Base-by-base conservation (phyloP, 1,284 basidiomycete genomes). In the Apiotrichum porosum region DNA sequence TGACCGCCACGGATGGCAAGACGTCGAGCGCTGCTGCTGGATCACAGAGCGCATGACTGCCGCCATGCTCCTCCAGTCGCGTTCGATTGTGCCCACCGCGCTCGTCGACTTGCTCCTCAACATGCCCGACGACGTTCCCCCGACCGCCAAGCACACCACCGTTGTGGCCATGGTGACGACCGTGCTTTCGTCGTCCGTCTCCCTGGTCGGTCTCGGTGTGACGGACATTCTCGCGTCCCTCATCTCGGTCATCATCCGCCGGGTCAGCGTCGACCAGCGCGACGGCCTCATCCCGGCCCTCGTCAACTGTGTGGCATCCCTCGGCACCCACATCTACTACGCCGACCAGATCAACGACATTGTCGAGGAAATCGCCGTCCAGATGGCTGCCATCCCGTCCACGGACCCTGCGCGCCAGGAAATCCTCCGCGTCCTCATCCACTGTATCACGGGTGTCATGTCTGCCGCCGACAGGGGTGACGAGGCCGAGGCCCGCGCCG, bases 301-400 rank as follows among this genome's bases (percentile, higher is more conserved):
- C 33, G 85, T 94, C 9, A 79, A 83, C 49, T 87, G 87, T 63
- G 85, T 95, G 47, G 78, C 87, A 6, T 86, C 89, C 1, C 78
- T 97, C 17, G 69, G 68, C 17, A 83, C 85, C 8, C 90, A 95
- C 67, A 83, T 94, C 47, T 94, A 95, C 76, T 97, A 97, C 68
- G 86, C 89, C 38, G 94, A 97, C 67, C 94, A 98, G 74, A 88
- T 94, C 54, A 88, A 90, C 66, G 93, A 97, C 69, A 83, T 97
- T 44, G 83, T 88, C 13, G 84, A 83, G 54, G 92, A 95, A 69
- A 76, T 94, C 23, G 81, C 89, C 34, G 81, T 80, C 49, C 82
- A 88, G 21, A 79, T 97, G 62, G 78, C 28, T 70, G 74, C 74
- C 38, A 60, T 66, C 37, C 60, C 45, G 3, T 67, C 71, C 8